phyloP scores from a whole-genome alignment of 192 early-diverging fungal species.

The Phycomyces nitens region DNA sequence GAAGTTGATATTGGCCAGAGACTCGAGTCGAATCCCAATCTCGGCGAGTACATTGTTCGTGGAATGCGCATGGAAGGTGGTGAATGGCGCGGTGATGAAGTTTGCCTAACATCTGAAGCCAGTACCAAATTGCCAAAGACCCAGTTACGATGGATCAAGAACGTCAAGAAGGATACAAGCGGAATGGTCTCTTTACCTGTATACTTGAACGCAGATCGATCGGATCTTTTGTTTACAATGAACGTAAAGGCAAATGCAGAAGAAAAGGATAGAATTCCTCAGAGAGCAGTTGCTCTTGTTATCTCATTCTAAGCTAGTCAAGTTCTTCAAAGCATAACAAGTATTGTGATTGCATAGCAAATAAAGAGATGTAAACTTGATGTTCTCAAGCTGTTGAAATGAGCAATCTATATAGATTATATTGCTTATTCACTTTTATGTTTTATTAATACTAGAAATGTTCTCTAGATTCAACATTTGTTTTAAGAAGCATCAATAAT shows the following conservation, averaged over 20 bases:
- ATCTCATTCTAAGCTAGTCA: constrained; percentile 25
- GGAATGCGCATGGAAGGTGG: constrained; percentile 54
- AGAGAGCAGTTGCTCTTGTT: constrained; percentile 58
- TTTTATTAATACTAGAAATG: too few relatives aligned
- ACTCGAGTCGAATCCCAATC: constrained; percentile 20
- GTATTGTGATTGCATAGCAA: too few relatives aligned
- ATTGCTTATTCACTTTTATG: too few relatives aligned
- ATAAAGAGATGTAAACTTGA: too few relatives aligned
- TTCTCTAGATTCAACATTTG: too few relatives aligned
- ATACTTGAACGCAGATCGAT: constrained; percentile 64
- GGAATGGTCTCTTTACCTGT: constrained; percentile 47
- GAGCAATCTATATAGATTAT: too few relatives aligned
- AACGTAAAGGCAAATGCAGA: constrained; percentile 29
- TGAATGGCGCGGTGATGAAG: constrained; percentile 28
- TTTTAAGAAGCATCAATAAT: too few relatives aligned
- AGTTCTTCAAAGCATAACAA: too few relatives aligned
- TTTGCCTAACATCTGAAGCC: constrained; percentile 30
- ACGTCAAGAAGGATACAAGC: constrained; percentile 4
- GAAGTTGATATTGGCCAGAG: constrained; percentile 37
- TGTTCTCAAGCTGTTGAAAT: too few relatives aligned
- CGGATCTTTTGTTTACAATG: constrained; percentile 54
- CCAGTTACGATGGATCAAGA: constrained; percentile 40
- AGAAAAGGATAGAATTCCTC: constrained; percentile 42
- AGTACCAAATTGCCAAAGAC: constrained; percentile 30
- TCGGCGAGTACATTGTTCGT: constrained; percentile 11